Base-by-base conservation (phyloP, 805 yeast species). In the Lipomyces orientalis region DNA sequence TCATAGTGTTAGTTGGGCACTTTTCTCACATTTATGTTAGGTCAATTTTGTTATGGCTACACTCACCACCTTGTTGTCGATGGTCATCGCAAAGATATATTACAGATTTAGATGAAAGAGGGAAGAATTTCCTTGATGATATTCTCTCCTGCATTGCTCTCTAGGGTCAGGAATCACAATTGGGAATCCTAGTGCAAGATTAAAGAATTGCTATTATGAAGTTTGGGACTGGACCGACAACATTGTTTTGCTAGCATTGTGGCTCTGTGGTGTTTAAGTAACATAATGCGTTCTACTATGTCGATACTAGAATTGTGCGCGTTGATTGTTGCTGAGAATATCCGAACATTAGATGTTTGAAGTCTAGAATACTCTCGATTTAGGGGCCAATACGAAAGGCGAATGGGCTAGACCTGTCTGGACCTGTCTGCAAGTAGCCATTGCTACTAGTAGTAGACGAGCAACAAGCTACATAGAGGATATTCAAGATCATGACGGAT, bases 11-110 rank as follows among this genome's bases (percentile, higher is more conserved):
- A 9, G 4, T 0, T 12, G 16, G 16, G 25, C 19, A 12, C 19
- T n/a, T 29, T n/a, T 4, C 8, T 34, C 52, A 58, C 54, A 31
- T 19, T 31, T 29, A 22, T 22, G 6, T 31, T 25, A 60, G 35
- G 83, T 81, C 19, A 81, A 81, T 61, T 55, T 81, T 29, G 57
- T 73, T 12, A 81, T 77, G 78, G 78, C 83, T 16, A n/a, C 67
- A 0, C 33, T 74, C 2, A 75, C 81, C 14, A 67, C 80, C 0
- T 37, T 76, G 8, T 51, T 76, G 5, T 73, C 78, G 8, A 77
- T 79, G 74, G 71, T 73, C 0, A n/a, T 77, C 46, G 70, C 70
- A 22, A 54, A 56, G 57, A 14, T 9, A 12, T 49, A 62, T 19
- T 66, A 51, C 43, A 61, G 58, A 16, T 66, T 49, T 29, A 37